Percentiles rank a stretch among this genome's conserved stretches.
phyloP scores from a whole-genome alignment of 164 flowering plant genomes.

The Annona squamosa region DNA sequence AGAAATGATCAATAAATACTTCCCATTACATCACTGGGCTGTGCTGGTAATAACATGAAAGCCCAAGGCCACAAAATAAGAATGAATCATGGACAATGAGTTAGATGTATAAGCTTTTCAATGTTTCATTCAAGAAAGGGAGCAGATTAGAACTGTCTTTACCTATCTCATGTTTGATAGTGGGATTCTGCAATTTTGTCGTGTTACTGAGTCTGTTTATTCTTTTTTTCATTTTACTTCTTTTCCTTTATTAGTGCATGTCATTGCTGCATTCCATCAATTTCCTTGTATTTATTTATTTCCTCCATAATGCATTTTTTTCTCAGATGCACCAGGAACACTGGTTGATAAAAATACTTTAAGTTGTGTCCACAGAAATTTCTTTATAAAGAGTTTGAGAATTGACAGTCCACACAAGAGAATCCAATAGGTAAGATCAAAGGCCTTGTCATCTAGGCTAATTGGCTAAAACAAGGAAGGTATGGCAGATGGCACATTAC shows the following conservation, averaged over 20 bases:
- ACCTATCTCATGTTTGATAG: background rate
- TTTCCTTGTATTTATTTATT: background rate
- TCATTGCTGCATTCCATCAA: background rate
- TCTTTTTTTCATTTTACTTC: background rate
- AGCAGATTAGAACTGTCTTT: background rate
- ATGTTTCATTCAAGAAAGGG: background rate
- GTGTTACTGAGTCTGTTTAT: background rate
- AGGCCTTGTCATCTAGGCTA: too few species aligned
- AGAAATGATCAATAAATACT: too few species aligned
- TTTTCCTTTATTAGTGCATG: too few species aligned
- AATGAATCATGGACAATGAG: too few species aligned
- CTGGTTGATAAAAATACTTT: background rate
- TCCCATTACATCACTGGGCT: too few species aligned
- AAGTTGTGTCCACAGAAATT: background rate
- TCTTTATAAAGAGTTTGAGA: background rate
- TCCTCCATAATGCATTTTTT: background rate
- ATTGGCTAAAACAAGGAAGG: too few species aligned
- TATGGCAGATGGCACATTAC: too few species aligned
- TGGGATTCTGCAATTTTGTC: background rate
- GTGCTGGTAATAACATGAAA: too few species aligned
- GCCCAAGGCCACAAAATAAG: too few species aligned
- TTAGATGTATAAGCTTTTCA: background rate
- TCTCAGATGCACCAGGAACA: background rate
- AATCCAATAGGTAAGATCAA: background rate
- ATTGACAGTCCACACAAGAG: background rate